Evolutionary conservation across 805 yeast species (phyloP).

Genomic region (Saturnispora mendoncae): DNA sequence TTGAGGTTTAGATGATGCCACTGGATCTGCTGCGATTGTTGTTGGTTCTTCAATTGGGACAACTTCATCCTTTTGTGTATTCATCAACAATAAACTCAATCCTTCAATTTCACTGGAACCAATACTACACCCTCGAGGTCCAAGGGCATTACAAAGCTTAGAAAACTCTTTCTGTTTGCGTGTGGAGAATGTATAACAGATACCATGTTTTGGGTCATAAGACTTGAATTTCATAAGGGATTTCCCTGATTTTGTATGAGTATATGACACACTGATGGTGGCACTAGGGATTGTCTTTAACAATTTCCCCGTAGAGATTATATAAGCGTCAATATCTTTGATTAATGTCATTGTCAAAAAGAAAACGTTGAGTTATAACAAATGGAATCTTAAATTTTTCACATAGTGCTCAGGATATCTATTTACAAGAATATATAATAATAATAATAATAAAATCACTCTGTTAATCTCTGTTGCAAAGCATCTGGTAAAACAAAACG

Average conservation of each 20-base stretch:
- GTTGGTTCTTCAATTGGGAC: slow-evolving; percentile 8
- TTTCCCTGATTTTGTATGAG: slow-evolving; percentile 22
- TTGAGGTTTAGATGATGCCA: no score
- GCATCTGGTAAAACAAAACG: not conserved
- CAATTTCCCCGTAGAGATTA: slow-evolving; percentile 23
- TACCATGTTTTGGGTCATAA: slow-evolving; percentile 56
- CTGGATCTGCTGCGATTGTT: not conserved
- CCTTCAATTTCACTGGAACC: slow-evolving; percentile 22
- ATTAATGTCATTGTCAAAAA: slow-evolving; percentile 10
- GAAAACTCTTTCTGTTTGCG: slow-evolving; percentile 64
- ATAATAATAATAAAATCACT: no score
- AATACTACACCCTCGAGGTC: slow-evolving; percentile 44
- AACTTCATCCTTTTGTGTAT: slow-evolving; percentile 16
- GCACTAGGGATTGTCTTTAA: slow-evolving; percentile 24
- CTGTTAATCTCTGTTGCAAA: not conserved
- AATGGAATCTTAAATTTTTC: no score
- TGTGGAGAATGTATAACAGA: slow-evolving; percentile 50
- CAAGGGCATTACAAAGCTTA: slow-evolving; percentile 61
- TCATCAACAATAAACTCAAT: slow-evolving; percentile 20
- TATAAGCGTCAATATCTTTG: slow-evolving; percentile 25
- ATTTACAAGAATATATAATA: slow-evolving; percentile 5
- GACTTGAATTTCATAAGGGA: slow-evolving; percentile 45
- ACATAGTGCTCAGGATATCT: not conserved
- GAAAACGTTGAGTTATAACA: no score
- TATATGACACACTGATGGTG: slow-evolving; percentile 29